phyloP scores from a whole-genome alignment of 208 protist species.

The Acanthamoeba royreba region DNA sequence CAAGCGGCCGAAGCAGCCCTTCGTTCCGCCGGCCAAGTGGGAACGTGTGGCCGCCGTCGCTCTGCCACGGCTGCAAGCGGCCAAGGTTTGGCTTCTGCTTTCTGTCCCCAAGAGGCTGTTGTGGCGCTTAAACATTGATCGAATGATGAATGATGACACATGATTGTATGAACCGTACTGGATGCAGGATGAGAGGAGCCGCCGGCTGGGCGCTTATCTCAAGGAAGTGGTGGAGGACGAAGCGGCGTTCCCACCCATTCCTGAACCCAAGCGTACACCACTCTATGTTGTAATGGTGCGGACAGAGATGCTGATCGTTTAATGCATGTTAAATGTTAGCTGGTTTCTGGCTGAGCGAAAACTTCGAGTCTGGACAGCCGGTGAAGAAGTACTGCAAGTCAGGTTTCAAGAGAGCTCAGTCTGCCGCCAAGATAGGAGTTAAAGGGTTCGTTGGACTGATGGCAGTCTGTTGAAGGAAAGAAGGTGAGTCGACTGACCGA shows the following conservation, averaged over 20 bases:
- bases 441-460: neutral
- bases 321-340: neutral
- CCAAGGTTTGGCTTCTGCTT: neutral
- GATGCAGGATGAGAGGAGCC: neutral
- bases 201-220: neutral
- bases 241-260: neutral
- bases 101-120: neutral
- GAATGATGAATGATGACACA: too few species aligned
- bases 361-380: neutral
- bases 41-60: neutral
- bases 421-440: neutral
- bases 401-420: neutral
- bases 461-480: too few species aligned
- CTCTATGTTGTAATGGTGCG: neutral
- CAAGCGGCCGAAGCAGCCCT: too few species aligned
- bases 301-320: too few species aligned
- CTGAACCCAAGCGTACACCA: neutral
- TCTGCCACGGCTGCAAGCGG: neutral
- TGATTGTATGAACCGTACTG: neutral
- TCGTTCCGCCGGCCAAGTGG: too few species aligned
- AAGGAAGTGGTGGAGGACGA: neutral
- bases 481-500: neutral
- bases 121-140: too few species aligned
- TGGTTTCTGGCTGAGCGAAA: neutral
- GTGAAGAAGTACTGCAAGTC: conserved; percentile 18